Base-by-base conservation (phyloP, 345 rosid species). In the Anacardium occidentale region DNA sequence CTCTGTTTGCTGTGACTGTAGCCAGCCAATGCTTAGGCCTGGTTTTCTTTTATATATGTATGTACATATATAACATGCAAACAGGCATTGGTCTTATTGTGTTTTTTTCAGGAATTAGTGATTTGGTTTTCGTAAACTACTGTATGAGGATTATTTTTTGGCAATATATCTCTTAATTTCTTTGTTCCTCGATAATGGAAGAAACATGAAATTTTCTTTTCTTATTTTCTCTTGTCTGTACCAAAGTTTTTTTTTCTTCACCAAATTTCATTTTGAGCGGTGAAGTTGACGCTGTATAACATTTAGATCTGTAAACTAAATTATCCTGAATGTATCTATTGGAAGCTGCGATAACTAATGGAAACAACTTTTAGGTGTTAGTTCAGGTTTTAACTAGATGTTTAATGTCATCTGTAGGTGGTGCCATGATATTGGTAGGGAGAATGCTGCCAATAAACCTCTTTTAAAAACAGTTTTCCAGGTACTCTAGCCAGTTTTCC, bases 361-460 rank as follows among this genome's bases (percentile, higher is more conserved):
- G 13, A 51, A 45, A 48, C 3, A 51, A 68, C 48, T 40, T n/a
- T 71, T 61, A 10, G 48, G 44, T 55, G 29, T 76, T 32, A 40
- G 62, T 64, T 74, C 47, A 42, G 62, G 45, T 69, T 25, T 69
- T 77, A 75, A 66, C 54, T 45, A 29, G 25, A 65, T 64, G 47
- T 61, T 73, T 66, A 67, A 71, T 75, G 58, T 62, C 56, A 47
- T 61, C 47, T 78, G 22, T 74, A 91, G 94, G 91, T 91, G 97
- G 97, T 91, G 94, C 84, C 92, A 90, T 75, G 97, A 91, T 77
- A 91, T 94, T 37, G 98, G 98, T 74, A 85, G 97, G 57, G 98
- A 90, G 82, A 94, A 90, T 62, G 98, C 97, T 76, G 86, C 98
- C 72, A 91, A 91, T 77, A 91, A 86, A 79, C 98, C 97, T 26